phyloP scores from a whole-genome alignment of 306 rosid species.

The Canavalia ensiformis region DNA sequence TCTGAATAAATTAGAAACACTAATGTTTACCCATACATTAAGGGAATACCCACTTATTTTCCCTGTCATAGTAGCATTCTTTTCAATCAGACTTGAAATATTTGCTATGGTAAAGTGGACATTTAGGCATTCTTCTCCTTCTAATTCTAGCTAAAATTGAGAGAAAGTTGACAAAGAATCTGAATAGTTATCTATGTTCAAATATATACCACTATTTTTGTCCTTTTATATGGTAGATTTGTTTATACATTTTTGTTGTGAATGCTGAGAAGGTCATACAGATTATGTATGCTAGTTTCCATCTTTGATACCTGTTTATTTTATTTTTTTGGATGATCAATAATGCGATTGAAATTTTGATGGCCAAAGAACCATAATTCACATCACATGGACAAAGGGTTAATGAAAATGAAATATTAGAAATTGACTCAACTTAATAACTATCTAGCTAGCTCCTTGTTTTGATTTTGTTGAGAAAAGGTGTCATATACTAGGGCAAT shows the following conservation, averaged over 20 bases:
- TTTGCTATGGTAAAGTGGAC: neutral
- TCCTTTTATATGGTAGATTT: neutral
- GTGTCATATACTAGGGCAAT: neutral
- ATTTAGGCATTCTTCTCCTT: neutral
- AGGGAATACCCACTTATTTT: neutral
- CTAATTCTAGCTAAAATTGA: neutral
- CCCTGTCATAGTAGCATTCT: neutral
- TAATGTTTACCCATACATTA: constrained; percentile 4
- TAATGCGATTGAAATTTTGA: neutral
- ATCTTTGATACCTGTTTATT: neutral
- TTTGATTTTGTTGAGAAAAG: neutral
- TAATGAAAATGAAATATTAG: neutral
- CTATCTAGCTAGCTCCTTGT: neutral
- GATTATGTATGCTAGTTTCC: too few species aligned
- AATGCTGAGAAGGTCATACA: neutral
- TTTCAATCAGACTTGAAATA: constrained; percentile 10
- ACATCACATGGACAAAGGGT: neutral
- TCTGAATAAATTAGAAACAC: constrained; percentile 9
- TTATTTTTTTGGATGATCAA: neutral
- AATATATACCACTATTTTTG: neutral
- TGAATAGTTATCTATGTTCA: neutral
- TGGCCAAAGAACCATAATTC: neutral
- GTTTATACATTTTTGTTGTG: neutral
- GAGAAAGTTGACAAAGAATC: neutral
- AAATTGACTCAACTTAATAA: constrained; percentile 13